Evolutionary conservation across 2,329 filamentous ascomycete species (phyloP), one percentile per base, ranked within the genome.

Genomic region (Pleomassaria siparia): DNA sequence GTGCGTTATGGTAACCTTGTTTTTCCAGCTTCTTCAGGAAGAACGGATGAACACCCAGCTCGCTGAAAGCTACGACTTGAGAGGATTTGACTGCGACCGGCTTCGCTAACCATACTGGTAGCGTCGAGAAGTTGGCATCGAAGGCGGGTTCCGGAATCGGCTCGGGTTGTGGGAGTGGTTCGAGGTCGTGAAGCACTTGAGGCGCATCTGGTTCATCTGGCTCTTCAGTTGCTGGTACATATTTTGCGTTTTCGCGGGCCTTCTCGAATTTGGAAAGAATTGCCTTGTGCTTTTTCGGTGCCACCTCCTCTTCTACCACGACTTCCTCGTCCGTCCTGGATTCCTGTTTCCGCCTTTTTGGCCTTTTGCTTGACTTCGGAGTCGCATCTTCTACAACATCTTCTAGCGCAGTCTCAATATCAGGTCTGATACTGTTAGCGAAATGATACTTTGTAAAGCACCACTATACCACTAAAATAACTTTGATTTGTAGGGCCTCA

Each of bases 81-180:
- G 82, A 78, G 8, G 83, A 77, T 0, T 84, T 78, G 3, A 91
- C 83, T 21, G 81, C 79, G n/a, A 87, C 80, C 0, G 91, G 91
- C 11, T 84, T 80, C 4, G 87, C 83, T 11, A 96, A 77, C 92
- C 92, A 97, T 2, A 77, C 58, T 0, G 92, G 92, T 2, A 96
- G 76, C 1, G 88, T 87, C 24, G 90, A 86, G 69, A 89, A 91
- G n/a, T 80, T 80, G 2, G 86, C 83, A 44, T 80, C 79, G 42
- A 81, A 78, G 1, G 76, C 74, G 24, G 80, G 73, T 37, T 84
- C 79, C 1, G 78, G 74, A 1, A 83, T 76, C 0, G 81, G 82
- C 25, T 81, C 80, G 11, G 89, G 91, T 58, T 96, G 91, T 7
- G 91, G 91, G 16, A 96, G 76, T 6, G 90, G 91, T 46, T 87